Evolutionary conservation across 169 alveolate genomes (phyloP), one percentile per base, ranked within the genome.

Genomic region (Sarcocystis neurona): DNA sequence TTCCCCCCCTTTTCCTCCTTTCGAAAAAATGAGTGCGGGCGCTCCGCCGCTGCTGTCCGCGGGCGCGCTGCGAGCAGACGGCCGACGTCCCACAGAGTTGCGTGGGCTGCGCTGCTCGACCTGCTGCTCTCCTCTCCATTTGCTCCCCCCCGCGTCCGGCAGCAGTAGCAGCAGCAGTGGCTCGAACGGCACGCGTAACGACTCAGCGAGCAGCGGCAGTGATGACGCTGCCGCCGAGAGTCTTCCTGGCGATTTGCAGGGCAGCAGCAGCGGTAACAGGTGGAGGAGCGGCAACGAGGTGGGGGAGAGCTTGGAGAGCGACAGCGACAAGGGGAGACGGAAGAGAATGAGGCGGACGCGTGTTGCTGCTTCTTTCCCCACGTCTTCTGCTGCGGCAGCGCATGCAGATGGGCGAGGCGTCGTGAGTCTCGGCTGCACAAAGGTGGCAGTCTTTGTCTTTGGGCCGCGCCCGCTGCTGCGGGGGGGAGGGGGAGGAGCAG

Each of bases 381-480:
- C 12, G 44, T 63, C 75, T 1, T 37, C 44, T 18, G 43, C 37
- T 20, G 41, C n/a, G 20, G 75, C 46, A 15, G 6, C 34, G 75
- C 75, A 63, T n/a, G 75, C 75, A n/a, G 75, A 63, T 41, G 75
- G 75, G 37, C 75, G 75, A 1, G 32, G 75, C 43, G 8, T 63
- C 37, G 75, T 63, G 44, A 30, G 44, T n/a, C 32, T 63, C 75
- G 75, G 75, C 39, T 30, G 75, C 75, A 63, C 75, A 43, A 63
- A 63, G 32, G 75, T 63, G 75, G 75, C 75, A 4, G 75, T 41
- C 46, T 63, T 63, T n/a, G 75, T 63, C 75, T 63, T 63, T n/a
- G 75, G 75, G 10, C 75, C 75, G 37, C 39, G 75, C 46, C 75
- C 75, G 43, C 75, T 63, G 8, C 41, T 41, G 44, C 2, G 44